A percentile compares a stretch with the other conserved stretches of the same genome.
These are phyloP conservation scores for Saxispiralis lemnorum DNA, from an alignment of 495 filamentous ascomycete genomes.

Conservation along the genomic window DNA sequence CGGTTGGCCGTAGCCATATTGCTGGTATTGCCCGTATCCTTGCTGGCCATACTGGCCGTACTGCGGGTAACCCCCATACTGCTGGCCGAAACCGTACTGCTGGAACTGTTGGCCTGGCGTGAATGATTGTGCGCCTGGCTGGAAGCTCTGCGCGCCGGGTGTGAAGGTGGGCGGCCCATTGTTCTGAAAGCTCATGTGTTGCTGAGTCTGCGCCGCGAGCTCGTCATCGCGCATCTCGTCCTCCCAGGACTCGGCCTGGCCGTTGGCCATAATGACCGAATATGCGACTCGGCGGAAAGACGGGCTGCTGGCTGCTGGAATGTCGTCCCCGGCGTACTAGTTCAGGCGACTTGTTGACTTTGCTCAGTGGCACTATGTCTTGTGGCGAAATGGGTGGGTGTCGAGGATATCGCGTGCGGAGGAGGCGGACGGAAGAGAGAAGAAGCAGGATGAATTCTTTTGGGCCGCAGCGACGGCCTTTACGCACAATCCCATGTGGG, in stretches of 20 bases:
- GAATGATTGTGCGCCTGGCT: slow-evolving; percentile 59
- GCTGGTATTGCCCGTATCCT: slow-evolving; percentile 21
- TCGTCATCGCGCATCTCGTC: slow-evolving; percentile 84
- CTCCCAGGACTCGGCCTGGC: slow-evolving; percentile 53
- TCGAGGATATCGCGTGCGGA: too few species aligned
- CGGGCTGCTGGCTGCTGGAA: too few species aligned
- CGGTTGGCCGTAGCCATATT: slow-evolving; percentile 27
- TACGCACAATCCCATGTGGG: too few species aligned
- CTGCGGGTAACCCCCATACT: slow-evolving; percentile 19
- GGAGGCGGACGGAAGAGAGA: too few species aligned
- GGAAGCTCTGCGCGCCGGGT: slow-evolving; percentile 64
- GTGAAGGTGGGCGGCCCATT: slow-evolving; percentile 32
- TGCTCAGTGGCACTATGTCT: too few species aligned
- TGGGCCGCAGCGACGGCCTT: too few species aligned
- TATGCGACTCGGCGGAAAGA: slow-evolving; percentile 22
- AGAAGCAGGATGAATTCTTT: too few species aligned
- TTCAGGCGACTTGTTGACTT: too few species aligned
- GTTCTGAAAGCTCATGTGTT: slow-evolving; percentile 52
- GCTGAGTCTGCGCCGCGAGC: slow-evolving; percentile 60
- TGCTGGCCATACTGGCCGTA: slow-evolving; percentile 28
- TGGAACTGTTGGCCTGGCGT: slow-evolving; percentile 48
- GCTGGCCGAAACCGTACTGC: slow-evolving; percentile 40
- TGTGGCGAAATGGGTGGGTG: too few species aligned
- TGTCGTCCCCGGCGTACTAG: too few species aligned
- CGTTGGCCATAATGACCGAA: slow-evolving; percentile 37